Percentiles rank a stretch among this genome's conserved stretches.
These are phyloP conservation scores for Penstemon eatonii DNA, from an alignment of 257 asterid genomes.

Conservation along the genomic window DNA sequence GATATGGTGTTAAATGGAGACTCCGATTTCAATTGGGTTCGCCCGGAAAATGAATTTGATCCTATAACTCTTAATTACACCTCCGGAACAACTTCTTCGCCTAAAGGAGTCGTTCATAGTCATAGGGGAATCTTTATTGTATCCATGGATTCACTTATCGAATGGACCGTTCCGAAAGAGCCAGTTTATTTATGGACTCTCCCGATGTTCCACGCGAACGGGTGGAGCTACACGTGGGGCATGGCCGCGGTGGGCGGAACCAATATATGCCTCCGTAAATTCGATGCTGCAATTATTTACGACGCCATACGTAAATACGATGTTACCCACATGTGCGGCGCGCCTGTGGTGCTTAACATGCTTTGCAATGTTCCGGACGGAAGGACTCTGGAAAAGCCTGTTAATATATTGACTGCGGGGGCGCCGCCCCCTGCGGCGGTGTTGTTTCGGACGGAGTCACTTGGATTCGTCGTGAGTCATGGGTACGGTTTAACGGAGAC, in stretches of 20 bases:
- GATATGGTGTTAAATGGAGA: conserved; percentile 44
- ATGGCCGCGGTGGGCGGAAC: conserved; percentile 76
- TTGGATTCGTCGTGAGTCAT: conserved; percentile 65
- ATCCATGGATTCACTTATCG: conserved; percentile 53
- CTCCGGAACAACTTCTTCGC: conserved; percentile 83
- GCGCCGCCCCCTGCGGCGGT: conserved; percentile 81
- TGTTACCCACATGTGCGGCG: conserved; percentile 89
- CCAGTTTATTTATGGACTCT: conserved; percentile 81
- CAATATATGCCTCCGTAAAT: conserved; percentile 65
- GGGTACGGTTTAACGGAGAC: conserved; percentile 87
- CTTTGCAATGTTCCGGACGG: conserved; percentile 37
- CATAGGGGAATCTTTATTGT: conserved; percentile 62
- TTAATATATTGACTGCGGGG: conserved; percentile 61
- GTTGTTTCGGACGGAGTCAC: conserved; percentile 52
- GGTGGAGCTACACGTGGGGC: conserved; percentile 89
- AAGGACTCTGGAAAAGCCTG: conserved; percentile 39
- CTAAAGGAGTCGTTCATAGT: conserved; percentile 77
- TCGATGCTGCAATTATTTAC: conserved; percentile 50
- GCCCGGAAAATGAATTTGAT: conserved; percentile 53
- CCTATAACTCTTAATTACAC: conserved; percentile 71
- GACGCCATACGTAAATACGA: conserved; percentile 37
- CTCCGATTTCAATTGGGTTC: conserved; percentile 56
- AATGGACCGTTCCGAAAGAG: conserved; percentile 67
- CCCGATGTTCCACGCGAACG: conserved; percentile 90
- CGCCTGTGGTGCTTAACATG: conserved; percentile 84